These are phyloP conservation scores for Kodamaea neixiangensis DNA, from an alignment of 805 yeast genomes.

Conservation along the genomic window DNA sequence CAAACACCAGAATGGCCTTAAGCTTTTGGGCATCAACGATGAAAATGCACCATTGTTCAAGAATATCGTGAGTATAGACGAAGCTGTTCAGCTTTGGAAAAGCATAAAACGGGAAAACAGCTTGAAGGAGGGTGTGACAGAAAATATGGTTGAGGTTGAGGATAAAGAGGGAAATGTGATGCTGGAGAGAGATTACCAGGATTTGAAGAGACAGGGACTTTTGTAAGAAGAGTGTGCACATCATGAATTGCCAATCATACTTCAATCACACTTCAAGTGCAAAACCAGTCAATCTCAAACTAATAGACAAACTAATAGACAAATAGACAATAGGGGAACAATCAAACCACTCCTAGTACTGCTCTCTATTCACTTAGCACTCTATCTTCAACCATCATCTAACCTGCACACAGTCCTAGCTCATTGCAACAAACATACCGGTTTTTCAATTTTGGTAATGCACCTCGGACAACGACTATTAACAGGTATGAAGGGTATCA, in stretches of 20 bases:
- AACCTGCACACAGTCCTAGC: background rate
- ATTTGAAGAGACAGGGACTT: constrained; percentile 85
- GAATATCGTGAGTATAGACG: constrained; percentile 66
- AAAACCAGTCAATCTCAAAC: too few species aligned
- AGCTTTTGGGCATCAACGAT: constrained; percentile 68
- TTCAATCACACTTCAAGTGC: too few species aligned
- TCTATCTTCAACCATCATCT: background rate
- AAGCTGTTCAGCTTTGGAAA: constrained; percentile 63
- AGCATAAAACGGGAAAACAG: constrained; percentile 40
- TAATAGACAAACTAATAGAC: background rate
- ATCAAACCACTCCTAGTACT: too few species aligned
- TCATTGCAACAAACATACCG: background rate
- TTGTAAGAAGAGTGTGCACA: too few species aligned
- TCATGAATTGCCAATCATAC: too few species aligned
- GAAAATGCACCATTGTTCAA: constrained; percentile 48
- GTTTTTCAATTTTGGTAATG: background rate
- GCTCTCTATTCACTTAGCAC: background rate
- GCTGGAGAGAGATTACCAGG: constrained; percentile 79
- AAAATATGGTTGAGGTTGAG: constrained; percentile 76
- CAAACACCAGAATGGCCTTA: constrained; percentile 72
- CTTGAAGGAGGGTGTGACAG: constrained; percentile 42
- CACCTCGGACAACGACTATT: background rate
- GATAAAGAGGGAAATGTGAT: constrained; percentile 93
- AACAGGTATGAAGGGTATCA: constrained; percentile 1
- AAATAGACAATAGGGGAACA: too few species aligned